Conservation (phyloP, 2,329 filamentous ascomycete species). For the Talaromyces amestolkiae region DNA sequence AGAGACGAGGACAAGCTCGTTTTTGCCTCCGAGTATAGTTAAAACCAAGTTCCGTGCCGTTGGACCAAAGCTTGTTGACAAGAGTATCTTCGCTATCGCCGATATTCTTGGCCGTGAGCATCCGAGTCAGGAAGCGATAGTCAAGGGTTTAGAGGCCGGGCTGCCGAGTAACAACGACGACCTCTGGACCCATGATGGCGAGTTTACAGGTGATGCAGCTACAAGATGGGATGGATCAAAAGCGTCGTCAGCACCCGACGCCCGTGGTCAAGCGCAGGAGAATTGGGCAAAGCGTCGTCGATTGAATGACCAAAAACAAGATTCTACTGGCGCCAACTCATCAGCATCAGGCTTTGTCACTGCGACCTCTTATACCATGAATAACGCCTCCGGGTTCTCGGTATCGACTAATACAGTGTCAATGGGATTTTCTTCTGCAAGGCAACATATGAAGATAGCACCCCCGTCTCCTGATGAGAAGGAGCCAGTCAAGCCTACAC, state of each 20-base stretch:
- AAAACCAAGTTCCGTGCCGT: constrained; percentile 55
- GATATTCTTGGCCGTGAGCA: constrained; percentile 66
- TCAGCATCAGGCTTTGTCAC: constrained; percentile 32
- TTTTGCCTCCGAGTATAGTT: constrained; percentile 60
- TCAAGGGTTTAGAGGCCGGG: constrained; percentile 40
- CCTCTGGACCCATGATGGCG: constrained; percentile 64
- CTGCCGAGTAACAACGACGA: constrained; percentile 65
- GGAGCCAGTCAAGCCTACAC: not conserved
- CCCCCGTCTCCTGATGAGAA: constrained; percentile 7
- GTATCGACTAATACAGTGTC: constrained; percentile 41
- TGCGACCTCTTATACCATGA: constrained; percentile 60
- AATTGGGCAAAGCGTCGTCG: constrained; percentile 31
- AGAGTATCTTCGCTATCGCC: constrained; percentile 64
- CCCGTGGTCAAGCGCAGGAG: constrained; percentile 19
- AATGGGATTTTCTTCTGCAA: constrained; percentile 62
- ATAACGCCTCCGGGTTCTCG: constrained; percentile 43
- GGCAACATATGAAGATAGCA: constrained; percentile 50
- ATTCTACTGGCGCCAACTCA: constrained; percentile 14
- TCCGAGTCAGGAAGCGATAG: constrained; percentile 57
- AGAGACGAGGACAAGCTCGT: constrained; percentile 67
- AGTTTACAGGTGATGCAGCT: constrained; percentile 39
- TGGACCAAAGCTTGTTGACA: constrained; percentile 68
- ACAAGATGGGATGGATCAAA: constrained; percentile 38
- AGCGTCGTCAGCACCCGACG: constrained; percentile 20
- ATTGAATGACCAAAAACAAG: constrained; percentile 25